Conservation (phyloP, 192 early-diverging fungal species). For the Spizellomyces punctatus region DNA sequence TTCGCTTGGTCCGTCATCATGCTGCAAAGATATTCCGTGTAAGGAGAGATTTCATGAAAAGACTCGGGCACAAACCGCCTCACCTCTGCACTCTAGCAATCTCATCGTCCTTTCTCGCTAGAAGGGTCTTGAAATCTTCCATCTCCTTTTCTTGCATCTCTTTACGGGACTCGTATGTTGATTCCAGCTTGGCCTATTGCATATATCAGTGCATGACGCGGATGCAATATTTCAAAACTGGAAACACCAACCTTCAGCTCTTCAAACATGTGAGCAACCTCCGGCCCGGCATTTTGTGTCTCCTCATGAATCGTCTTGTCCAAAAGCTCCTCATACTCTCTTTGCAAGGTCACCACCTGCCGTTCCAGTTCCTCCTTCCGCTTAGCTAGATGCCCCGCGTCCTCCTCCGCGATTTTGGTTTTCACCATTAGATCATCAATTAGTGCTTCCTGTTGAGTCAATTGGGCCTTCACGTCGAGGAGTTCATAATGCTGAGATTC, state of each 20-base stretch:
- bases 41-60: no score
- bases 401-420: slow-evolving; percentile 44
- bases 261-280: slow-evolving; percentile 47
- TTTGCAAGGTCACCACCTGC: slow-evolving; percentile 68
- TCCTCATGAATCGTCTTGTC: slow-evolving; percentile 76
- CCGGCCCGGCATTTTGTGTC: slow-evolving; percentile 44
- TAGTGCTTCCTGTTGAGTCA: slow-evolving; percentile 65
- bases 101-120: slow-evolving; percentile 64
- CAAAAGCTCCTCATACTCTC: slow-evolving; percentile 83
- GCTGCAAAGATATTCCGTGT: not conserved
- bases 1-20: slow-evolving; percentile 1
- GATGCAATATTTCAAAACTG: not conserved
- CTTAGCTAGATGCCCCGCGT: slow-evolving; percentile 56
- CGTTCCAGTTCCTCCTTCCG: slow-evolving; percentile 71
- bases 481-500: slow-evolving; percentile 71
- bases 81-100: slow-evolving; percentile 3
- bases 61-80: no score
- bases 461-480: slow-evolving; percentile 61
- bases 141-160: slow-evolving; percentile 77
- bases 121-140: slow-evolving; percentile 65
- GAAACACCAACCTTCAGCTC: slow-evolving; percentile 60
- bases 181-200: slow-evolving; percentile 73
- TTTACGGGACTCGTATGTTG: slow-evolving; percentile 77
- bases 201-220: not conserved
- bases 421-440: slow-evolving; percentile 53